These are phyloP conservation scores for Phytophthora idaei DNA, from an alignment of 352 stramenopile species.

Conservation along the genomic window DNA sequence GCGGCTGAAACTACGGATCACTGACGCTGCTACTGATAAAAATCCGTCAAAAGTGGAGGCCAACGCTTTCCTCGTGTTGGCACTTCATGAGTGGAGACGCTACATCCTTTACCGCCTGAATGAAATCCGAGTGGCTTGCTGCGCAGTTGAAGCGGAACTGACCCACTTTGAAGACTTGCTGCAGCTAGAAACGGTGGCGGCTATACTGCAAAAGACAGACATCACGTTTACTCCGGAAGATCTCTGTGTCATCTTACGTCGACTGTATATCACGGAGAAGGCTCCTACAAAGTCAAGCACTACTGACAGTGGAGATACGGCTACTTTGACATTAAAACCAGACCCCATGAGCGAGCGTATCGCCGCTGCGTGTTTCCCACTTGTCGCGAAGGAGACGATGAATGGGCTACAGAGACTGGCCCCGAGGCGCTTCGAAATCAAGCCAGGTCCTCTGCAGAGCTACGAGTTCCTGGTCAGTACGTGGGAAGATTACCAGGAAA, in stretches of 20 bases:
- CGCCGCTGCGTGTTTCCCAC: conserved; percentile 61
- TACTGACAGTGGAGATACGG: conserved; percentile 2
- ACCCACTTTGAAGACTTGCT: conserved; percentile 54
- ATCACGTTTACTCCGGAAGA: conserved; percentile 63
- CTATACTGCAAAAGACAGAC: conserved; percentile 55
- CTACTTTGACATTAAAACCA: neutral
- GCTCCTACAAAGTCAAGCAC: neutral
- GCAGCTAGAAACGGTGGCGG: conserved; percentile 55
- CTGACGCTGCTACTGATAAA: conserved; percentile 30
- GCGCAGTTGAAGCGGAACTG: conserved; percentile 62
- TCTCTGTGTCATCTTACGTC: conserved; percentile 63
- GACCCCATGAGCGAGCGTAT: conserved; percentile 70
- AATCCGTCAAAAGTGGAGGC: conserved; percentile 38
- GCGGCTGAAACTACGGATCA: conserved; percentile 41
- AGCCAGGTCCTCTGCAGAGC: conserved; percentile 42
- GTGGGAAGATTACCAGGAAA: conserved; percentile 63
- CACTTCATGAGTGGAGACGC: conserved; percentile 68
- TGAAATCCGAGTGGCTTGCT: conserved; percentile 68
- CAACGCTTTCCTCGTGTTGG: conserved; percentile 60
- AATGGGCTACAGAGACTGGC: conserved; percentile 49
- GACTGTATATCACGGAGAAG: conserved; percentile 61
- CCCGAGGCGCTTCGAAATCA: conserved; percentile 47
- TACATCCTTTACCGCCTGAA: conserved; percentile 77
- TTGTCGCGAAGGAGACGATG: conserved; percentile 56
- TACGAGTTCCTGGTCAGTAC: conserved; percentile 63